These are phyloP conservation scores for Pseudogymnoascus sp. DNA, from an alignment of 2,329 filamentous ascomycete genomes.

Conservation along the genomic window DNA sequence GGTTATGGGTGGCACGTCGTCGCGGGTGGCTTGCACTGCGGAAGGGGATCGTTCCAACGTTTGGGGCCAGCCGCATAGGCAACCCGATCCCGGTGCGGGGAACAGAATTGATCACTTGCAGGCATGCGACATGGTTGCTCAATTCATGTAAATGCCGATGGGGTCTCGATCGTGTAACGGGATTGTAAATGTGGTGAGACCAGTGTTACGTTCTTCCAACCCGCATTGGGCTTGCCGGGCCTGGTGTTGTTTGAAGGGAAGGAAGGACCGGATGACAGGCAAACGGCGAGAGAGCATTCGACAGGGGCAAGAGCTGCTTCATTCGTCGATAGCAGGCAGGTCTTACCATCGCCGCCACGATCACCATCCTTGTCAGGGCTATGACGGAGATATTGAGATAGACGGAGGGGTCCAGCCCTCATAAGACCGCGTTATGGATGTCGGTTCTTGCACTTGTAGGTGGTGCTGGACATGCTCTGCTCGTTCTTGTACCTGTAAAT, in stretches of 20 bases:
- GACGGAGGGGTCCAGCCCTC: not conserved
- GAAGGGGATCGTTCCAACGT: not conserved
- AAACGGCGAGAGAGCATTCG: not conserved
- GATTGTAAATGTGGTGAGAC: not conserved
- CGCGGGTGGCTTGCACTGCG: not conserved
- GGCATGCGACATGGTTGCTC: not conserved
- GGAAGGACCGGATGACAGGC: not conserved
- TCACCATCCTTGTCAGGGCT: not conserved
- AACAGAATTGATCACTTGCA: conserved; percentile 2
- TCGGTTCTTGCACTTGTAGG: not conserved
- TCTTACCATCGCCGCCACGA: not conserved
- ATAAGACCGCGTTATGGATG: not conserved
- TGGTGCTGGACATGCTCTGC: not conserved
- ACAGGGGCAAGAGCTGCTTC: not conserved
- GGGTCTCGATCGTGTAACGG: not conserved
- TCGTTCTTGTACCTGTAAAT: not conserved
- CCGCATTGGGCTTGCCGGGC: not conserved
- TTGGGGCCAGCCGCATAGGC: not conserved
- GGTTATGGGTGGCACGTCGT: not conserved
- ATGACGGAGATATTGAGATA: not conserved
- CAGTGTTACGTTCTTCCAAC: not conserved
- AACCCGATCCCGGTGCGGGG: not conserved
- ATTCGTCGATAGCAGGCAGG: not conserved
- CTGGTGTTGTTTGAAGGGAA: not conserved
- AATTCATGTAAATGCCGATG: not conserved